phyloP scores from a whole-genome alignment of 257 asterid genomes.

The Knoxia roxburghii region DNA sequence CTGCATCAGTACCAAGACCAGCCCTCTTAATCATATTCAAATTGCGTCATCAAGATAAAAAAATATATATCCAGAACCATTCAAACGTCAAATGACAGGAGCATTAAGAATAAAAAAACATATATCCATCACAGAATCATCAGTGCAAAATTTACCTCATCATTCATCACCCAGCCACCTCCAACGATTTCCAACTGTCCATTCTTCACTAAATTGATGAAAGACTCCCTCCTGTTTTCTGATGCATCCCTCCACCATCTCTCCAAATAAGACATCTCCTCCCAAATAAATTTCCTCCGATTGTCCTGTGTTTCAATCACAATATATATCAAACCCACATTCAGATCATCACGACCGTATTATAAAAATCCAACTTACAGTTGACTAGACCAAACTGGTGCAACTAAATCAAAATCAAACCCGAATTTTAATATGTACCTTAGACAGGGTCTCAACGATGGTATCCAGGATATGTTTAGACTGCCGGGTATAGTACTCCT shows the following conservation, averaged over 20 bases:
- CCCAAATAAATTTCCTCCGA: constrained; percentile 97
- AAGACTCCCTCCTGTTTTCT: constrained; percentile 53
- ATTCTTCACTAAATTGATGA: constrained; percentile 65
- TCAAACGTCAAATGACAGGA: neutral
- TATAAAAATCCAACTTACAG: neutral
- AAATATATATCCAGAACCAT: neutral
- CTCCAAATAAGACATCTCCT: constrained; percentile 97
- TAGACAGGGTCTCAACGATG: constrained; percentile 72
- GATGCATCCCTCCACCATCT: constrained; percentile 99
- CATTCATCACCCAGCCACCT: constrained; percentile 99
- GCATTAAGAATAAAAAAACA: neutral
- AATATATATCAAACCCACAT: neutral
- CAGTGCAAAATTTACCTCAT: constrained; percentile 54
- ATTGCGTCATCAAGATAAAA: neutral
- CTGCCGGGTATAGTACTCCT: constrained; percentile 87
- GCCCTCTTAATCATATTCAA: neutral
- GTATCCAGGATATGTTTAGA: constrained; percentile 85
- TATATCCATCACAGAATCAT: neutral
- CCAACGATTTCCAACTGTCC: constrained; percentile 98
- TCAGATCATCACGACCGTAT: neutral
- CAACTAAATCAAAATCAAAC: neutral
- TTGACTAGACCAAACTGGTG: neutral
- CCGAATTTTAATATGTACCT: constrained; percentile 28
- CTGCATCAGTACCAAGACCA: neutral
- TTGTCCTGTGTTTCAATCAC: constrained; percentile 43